These are phyloP conservation scores for Alternaria brassicae DNA, from an alignment of 2,329 filamentous ascomycete genomes.

Conservation along the genomic window DNA sequence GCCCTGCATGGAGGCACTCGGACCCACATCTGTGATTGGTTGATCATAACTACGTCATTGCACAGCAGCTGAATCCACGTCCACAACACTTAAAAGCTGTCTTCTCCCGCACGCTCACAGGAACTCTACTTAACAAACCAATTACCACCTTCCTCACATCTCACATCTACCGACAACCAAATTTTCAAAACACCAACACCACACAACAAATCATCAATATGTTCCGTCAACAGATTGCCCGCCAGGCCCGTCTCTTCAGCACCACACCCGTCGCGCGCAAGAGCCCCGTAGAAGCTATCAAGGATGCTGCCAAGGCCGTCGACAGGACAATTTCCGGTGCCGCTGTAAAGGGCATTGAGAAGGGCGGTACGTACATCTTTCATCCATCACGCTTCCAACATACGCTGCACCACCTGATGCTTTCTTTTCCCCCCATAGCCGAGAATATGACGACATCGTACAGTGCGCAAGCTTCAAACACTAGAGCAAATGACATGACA, in stretches of 20 bases:
- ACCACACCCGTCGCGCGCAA: constrained; percentile 60
- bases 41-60: constrained; percentile 36
- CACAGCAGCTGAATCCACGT: constrained; percentile 10
- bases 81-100: constrained; percentile 27
- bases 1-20: neutral
- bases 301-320: constrained; percentile 65
- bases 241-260: constrained; percentile 61
- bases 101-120: constrained; percentile 11
- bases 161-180: constrained; percentile 4
- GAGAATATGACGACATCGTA: constrained; percentile 22
- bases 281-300: constrained; percentile 62
- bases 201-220: constrained; percentile 44
- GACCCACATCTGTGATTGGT: constrained; percentile 13
- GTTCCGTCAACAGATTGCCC: constrained; percentile 55
- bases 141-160: neutral
- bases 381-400: neutral
- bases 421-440: constrained; percentile 3
- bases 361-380: constrained; percentile 60
- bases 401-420: constrained; percentile 8
- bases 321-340: constrained; percentile 63
- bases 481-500: neutral
- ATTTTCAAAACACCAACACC: constrained; percentile 3
- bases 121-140: constrained; percentile 14
- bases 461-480: neutral
- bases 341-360: constrained; percentile 68